These are phyloP conservation scores for Entomortierella parvispora DNA, from an alignment of 192 early-diverging fungal genomes.

Conservation along the genomic window DNA sequence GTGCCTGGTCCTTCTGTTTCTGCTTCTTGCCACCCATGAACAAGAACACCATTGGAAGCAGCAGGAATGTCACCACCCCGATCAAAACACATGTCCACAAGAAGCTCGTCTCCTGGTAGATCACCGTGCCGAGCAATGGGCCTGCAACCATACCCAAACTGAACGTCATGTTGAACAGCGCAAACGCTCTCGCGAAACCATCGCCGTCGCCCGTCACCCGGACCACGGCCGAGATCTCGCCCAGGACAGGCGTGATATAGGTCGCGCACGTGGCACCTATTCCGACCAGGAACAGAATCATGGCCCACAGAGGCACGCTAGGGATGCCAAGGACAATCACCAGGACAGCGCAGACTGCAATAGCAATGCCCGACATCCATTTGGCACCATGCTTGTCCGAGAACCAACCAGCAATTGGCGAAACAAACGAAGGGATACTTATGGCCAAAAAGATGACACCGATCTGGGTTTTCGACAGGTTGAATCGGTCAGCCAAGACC, in stretches of 20 bases:
- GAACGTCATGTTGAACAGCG: slow-evolving; percentile 57
- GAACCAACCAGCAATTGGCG: slow-evolving; percentile 54
- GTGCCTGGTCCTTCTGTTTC: slow-evolving; percentile 22
- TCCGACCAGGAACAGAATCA: slow-evolving; percentile 48
- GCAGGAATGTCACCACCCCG: slow-evolving; percentile 3
- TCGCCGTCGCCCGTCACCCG: slow-evolving; percentile 41
- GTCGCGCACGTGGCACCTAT: slow-evolving; percentile 48
- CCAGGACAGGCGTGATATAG: slow-evolving; percentile 54
- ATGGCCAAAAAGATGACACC: slow-evolving; percentile 52
- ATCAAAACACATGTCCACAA: slow-evolving; percentile 43
- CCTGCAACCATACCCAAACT: slow-evolving; percentile 28
- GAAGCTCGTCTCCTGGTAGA: slow-evolving; percentile 35
- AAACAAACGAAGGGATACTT: slow-evolving; percentile 45
- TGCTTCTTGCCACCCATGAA: slow-evolving; percentile 36
- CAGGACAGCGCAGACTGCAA: slow-evolving; percentile 20
- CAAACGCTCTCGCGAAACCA: slow-evolving; percentile 56
- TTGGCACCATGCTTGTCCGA: slow-evolving; percentile 57
- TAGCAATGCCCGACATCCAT: slow-evolving; percentile 28
- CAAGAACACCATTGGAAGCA: slow-evolving; percentile 27
- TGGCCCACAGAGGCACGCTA: slow-evolving; percentile 29
- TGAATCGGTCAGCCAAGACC: slow-evolving; percentile 42
- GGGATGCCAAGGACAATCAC: slow-evolving; percentile 26
- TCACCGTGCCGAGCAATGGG: slow-evolving; percentile 20
- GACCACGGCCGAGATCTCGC: slow-evolving; percentile 54
- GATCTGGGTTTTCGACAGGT: slow-evolving; percentile 47